Evolutionary conservation across 768 basidiomycete species (phyloP).

Genomic region (Lyophyllum decastes): DNA sequence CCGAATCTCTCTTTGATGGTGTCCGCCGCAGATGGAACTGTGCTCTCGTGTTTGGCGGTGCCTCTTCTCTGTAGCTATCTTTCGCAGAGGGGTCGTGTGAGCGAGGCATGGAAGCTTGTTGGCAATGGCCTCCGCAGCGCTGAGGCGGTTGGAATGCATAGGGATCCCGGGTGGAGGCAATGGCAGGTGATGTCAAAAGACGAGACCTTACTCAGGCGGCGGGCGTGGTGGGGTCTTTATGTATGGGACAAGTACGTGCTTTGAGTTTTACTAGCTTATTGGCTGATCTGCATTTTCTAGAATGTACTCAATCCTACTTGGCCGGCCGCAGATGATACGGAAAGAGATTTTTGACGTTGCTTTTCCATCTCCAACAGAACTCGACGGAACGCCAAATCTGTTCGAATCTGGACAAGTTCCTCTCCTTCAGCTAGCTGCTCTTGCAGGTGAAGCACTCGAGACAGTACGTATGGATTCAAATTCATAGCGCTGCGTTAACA

Average conservation of each 20-base stretch:
- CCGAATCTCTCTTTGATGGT: constrained; percentile 33
- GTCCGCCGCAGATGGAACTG: constrained; percentile 47
- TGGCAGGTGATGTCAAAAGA: constrained; percentile 47
- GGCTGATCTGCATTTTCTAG: constrained; percentile 24
- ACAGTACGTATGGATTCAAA: constrained; percentile 26
- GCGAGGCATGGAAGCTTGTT: constrained; percentile 51
- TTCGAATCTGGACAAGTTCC: constrained; percentile 37
- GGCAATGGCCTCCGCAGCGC: constrained; percentile 41
- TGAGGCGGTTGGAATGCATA: constrained; percentile 43
- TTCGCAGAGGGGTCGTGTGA: constrained; percentile 45
- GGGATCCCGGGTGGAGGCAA: constrained; percentile 40
- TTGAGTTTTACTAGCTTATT: not conserved
- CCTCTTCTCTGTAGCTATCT: constrained; percentile 47
- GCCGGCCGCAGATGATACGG: constrained; percentile 45
- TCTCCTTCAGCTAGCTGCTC: constrained; percentile 37
- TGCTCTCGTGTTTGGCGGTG: constrained; percentile 46
- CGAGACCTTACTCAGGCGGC: constrained; percentile 39
- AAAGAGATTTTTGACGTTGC: constrained; percentile 38
- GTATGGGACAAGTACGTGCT: constrained; percentile 42
- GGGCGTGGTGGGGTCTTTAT: constrained; percentile 46
- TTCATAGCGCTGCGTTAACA: not conserved
- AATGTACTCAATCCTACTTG: constrained; percentile 43
- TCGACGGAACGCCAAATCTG: constrained; percentile 33
- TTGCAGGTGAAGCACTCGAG: constrained; percentile 43
- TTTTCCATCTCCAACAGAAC: constrained; percentile 28